These are phyloP conservation scores for Fusarium fracticaudum DNA, from an alignment of 2,329 filamentous ascomycete genomes.

Conservation along the genomic window DNA sequence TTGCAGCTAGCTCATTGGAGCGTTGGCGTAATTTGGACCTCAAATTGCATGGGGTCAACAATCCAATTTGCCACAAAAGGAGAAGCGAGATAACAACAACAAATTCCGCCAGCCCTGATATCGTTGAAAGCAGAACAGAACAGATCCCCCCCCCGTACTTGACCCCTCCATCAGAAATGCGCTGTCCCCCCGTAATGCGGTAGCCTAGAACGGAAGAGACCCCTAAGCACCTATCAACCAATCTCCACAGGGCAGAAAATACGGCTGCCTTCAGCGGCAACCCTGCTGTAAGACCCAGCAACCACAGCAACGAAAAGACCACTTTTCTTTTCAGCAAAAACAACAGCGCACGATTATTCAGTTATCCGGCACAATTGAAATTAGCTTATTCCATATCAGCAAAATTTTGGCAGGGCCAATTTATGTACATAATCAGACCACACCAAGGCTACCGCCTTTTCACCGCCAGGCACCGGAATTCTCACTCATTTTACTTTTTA, in stretches of 20 bases:
- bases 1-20: background rate
- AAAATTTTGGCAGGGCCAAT: background rate
- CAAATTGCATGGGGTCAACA: conserved; percentile 1
- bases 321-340: background rate
- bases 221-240: background rate
- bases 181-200: background rate
- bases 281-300: conserved; percentile 14
- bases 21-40: background rate
- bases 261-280: background rate
- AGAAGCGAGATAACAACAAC: conserved; percentile 16
- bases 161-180: background rate
- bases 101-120: background rate
- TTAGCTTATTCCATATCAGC: conserved; percentile 14
- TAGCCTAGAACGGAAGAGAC: background rate
- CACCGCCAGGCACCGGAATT: conserved; percentile 32
- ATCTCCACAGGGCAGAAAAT: background rate
- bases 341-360: conserved; percentile 5
- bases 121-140: background rate
- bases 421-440: conserved; percentile 29
- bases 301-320: conserved; percentile 13
- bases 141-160: background rate
- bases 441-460: conserved; percentile 27
- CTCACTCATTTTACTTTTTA: conserved; percentile 27
- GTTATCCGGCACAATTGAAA: conserved; percentile 17
- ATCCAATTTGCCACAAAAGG: conserved; percentile 14